Percentiles rank a stretch among this genome's conserved stretches.
These are phyloP conservation scores for Corynespora cassiicola DNA, from an alignment of 2,329 filamentous ascomycete species.

Conservation along the genomic window DNA sequence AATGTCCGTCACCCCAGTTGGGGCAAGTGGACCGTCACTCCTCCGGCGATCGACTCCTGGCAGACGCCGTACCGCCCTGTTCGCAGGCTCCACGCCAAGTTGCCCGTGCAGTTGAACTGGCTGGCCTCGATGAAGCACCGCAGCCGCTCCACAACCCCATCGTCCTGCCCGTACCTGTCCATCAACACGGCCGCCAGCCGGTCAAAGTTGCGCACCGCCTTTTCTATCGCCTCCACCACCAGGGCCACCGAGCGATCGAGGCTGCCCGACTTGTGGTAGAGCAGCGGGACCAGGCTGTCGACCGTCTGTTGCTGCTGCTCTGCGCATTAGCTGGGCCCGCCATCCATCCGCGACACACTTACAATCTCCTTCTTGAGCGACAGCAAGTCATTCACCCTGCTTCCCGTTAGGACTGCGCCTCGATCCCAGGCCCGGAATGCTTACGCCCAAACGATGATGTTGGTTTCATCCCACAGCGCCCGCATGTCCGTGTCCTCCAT, in stretches of 20 bases:
- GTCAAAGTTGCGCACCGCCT: constrained; percentile 8
- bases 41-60: constrained; percentile 4
- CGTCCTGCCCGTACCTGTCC: constrained; percentile 1
- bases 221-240: constrained; percentile 5
- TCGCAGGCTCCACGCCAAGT: constrained; percentile 4
- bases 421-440: background rate
- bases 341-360: background rate
- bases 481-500: constrained; percentile 5
- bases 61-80: constrained; percentile 6
- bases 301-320: constrained; percentile 8
- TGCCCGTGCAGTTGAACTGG: constrained; percentile 7
- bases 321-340: too few relatives aligned
- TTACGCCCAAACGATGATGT: constrained; percentile 9
- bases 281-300: constrained; percentile 6
- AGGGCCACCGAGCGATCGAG: constrained; percentile 4
- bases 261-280: constrained; percentile 5
- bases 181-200: background rate
- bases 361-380: constrained; percentile 8
- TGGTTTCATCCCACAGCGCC: constrained; percentile 6
- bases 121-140: constrained; percentile 4
- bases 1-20: too few relatives aligned
- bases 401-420: background rate
- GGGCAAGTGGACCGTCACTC: background rate
- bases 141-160: background rate
- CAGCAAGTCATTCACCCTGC: constrained; percentile 6